A percentile compares a stretch with the other conserved stretches of the same genome.
These are phyloP conservation scores for Chenopodium quinoa DNA, from an alignment of 148 eudicot genomes.

Conservation along the genomic window DNA sequence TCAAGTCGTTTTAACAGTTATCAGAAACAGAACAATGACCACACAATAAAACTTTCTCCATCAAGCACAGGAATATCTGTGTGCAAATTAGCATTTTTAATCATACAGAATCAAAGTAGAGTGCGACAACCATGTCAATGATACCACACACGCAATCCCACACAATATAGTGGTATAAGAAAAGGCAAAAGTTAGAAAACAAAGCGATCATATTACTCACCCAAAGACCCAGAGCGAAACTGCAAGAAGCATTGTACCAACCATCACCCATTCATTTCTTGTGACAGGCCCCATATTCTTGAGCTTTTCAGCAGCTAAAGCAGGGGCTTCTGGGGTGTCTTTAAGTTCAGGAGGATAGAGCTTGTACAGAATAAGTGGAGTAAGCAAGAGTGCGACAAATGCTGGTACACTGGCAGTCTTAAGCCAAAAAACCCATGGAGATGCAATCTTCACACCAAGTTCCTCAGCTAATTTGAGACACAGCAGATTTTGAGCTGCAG, in stretches of 20 bases:
- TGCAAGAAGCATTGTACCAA: constrained; percentile 95
- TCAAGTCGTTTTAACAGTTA: not conserved
- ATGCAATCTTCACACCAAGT: constrained; percentile 73
- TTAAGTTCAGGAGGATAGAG: constrained; percentile 86
- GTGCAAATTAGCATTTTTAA: not conserved
- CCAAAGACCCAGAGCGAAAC: constrained; percentile 91
- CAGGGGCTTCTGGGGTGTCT: constrained; percentile 97
- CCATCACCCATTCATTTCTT: constrained; percentile 88
- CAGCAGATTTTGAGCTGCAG: constrained; percentile 96
- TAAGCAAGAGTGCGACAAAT: constrained; percentile 56
- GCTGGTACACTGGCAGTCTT: constrained; percentile 88
- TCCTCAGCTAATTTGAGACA: constrained; percentile 94
- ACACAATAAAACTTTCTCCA: not conserved
- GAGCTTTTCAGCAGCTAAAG: constrained; percentile 68
- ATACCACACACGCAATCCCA: not conserved
- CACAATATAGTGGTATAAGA: not conserved
- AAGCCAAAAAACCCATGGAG: constrained; percentile 90
- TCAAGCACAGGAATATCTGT: not conserved
- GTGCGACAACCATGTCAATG: not conserved
- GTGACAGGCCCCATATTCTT: constrained; percentile 90
- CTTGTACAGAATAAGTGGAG: constrained; percentile 74
- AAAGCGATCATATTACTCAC: constrained; percentile 38
- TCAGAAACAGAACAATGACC: not conserved
- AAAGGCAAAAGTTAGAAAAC: not conserved
- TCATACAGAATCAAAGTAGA: not conserved